These are phyloP conservation scores for Avicennia marina DNA, from an alignment of 257 asterid genomes.

Conservation along the genomic window DNA sequence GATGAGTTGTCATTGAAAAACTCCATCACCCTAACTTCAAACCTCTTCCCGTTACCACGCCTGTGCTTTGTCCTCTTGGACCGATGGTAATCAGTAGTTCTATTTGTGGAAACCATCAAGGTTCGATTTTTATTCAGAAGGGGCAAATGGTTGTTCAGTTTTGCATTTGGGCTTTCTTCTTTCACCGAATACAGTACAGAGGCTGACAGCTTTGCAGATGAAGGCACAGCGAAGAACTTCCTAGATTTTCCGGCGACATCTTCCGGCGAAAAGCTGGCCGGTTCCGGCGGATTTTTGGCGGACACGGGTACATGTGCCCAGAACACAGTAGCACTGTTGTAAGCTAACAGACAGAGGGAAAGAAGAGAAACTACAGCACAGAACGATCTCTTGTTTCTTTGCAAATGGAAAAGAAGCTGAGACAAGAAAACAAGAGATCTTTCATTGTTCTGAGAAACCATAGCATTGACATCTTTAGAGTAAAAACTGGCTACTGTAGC, in stretches of 20 bases:
- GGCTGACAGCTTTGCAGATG: conserved; percentile 28
- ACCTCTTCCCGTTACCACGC: conserved; percentile 24
- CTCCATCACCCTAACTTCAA: conserved; percentile 51
- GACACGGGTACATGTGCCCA: conserved; percentile 47
- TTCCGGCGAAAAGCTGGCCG: conserved; percentile 36
- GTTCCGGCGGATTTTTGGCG: conserved; percentile 32
- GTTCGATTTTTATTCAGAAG: conserved; percentile 39
- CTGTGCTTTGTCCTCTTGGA: conserved; percentile 26
- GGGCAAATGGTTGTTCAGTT: conserved; percentile 39
- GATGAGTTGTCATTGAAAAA: conserved; percentile 40
- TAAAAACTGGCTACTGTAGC: conserved; percentile 7
- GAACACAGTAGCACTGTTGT: conserved; percentile 56
- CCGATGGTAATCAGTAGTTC: conserved; percentile 6
- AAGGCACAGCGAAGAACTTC: conserved; percentile 36
- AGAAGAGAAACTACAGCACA: conserved; percentile 48
- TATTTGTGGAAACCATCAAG: conserved; percentile 31
- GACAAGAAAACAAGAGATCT: conserved; percentile 21
- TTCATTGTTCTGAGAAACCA: background rate
- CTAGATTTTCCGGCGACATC: conserved; percentile 49
- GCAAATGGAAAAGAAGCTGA: conserved; percentile 31
- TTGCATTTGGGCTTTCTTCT: conserved; percentile 28
- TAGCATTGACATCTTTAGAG: conserved; percentile 30
- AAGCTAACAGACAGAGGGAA: conserved; percentile 54
- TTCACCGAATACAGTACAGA: conserved; percentile 21
- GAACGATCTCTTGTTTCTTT: conserved; percentile 43